Evolutionary conservation across 805 yeast species (phyloP), one percentile per base, ranked within the genome.

Genomic region (Kazachstania viticola): DNA sequence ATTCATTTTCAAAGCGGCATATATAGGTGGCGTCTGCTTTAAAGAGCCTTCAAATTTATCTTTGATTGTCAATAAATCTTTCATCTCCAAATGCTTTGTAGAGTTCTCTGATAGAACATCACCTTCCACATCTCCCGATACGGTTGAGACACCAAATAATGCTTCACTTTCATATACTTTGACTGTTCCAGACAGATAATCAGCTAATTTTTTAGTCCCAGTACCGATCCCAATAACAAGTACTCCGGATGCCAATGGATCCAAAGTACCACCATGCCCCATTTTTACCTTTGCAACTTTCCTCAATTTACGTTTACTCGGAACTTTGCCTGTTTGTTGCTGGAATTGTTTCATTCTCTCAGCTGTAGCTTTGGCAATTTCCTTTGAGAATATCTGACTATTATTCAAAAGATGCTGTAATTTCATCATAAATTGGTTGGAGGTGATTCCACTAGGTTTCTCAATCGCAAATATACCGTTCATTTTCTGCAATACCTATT

Each of bases 261-360:
- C 99, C 24, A 91, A 62, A 0, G 99, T 91, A 8, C 99, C 99
- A 14, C 98, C 99, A 55, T 91, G 99, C 1, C 99, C 99, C 65
- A 88, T 79, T 49, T 91, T 91, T 21, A 87, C 75, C 45, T 75
- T 76, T 5, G 59, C 44, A 4, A 70, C 61, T 21, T 64, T 64
- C 16, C 67, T 60, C 18, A 69, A 62, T 36, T 71, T 69, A 33
- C 71, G 67, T 37, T 69, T 65, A 27, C 72, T 66, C 23, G 73
- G 64, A 33, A 60, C 64, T 32, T 64, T 56, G 35, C 70, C 62
- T 49, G 62, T 56, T 27, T 54, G 42, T 31, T 49, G 39, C 34
- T 59, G 57, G 17, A 55, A 47, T 32, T 59, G 56, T 45, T 56
- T 65, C 21, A 64, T 58, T 38, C 71, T 64, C 16, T 60, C 64